Percentiles rank a stretch among this genome's conserved stretches.
These are phyloP conservation scores for Kazachstania psychrophila DNA, from an alignment of 805 yeast species.

Conservation along the genomic window DNA sequence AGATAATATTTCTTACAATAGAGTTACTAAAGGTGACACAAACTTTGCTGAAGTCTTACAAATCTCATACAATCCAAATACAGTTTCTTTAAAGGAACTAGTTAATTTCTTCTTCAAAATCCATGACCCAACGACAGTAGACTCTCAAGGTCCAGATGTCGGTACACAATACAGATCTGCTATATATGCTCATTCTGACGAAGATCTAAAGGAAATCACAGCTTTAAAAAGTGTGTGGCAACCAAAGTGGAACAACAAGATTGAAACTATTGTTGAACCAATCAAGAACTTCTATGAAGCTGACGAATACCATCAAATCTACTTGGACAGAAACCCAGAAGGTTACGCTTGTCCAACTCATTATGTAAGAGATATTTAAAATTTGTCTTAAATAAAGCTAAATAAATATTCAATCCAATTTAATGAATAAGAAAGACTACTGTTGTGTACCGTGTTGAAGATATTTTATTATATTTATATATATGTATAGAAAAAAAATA, in stretches of 20 bases:
- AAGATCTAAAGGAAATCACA: conserved; percentile 37
- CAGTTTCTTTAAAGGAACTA: conserved; percentile 50
- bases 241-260: conserved; percentile 56
- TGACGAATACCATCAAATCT: conserved; percentile 88
- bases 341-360: conserved; percentile 93
- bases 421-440: too few relatives aligned
- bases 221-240: conserved; percentile 47
- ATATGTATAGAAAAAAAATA: not conserved
- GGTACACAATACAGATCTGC: conserved; percentile 92
- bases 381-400: not conserved
- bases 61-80: conserved; percentile 65
- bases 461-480: conserved; percentile 1
- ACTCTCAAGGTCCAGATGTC: conserved; percentile 76
- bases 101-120: conserved; percentile 80
- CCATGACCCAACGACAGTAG: conserved; percentile 86
- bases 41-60: conserved; percentile 76
- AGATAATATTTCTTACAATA: conserved; percentile 41
- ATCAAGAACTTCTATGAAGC: conserved; percentile 76
- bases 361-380: conserved; percentile 47
- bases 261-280: conserved; percentile 64
- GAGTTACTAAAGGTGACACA: conserved; percentile 73
- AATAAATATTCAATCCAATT: too few relatives aligned
- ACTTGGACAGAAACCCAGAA: conserved; percentile 66
- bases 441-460: conserved; percentile 1
- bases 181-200: conserved; percentile 51